Evolutionary conservation across 768 basidiomycete genomes (phyloP).

Genomic region (Tricholoma bakamatsutake): DNA sequence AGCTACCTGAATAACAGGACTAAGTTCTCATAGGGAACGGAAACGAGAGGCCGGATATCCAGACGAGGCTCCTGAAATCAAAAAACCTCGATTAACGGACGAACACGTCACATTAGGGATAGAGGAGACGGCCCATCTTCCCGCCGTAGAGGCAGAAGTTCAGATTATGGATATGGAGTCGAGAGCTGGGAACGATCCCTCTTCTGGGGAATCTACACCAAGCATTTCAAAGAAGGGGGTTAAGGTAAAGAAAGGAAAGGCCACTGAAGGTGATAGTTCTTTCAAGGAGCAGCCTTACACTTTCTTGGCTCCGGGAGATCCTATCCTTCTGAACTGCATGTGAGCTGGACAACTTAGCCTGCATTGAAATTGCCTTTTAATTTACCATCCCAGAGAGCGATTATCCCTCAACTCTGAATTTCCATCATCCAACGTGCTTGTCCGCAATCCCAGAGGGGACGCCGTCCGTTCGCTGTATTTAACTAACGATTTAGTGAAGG

Average conservation of each 20-base stretch:
- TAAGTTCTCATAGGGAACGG: slow-evolving; percentile 26
- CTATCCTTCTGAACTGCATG: slow-evolving; percentile 68
- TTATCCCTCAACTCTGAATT: slow-evolving; percentile 67
- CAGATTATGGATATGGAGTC: slow-evolving; percentile 13
- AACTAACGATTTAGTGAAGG: slow-evolving; percentile 77
- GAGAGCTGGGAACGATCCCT: slow-evolving; percentile 3
- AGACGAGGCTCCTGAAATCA: slow-evolving; percentile 38
- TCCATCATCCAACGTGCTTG: slow-evolving; percentile 72
- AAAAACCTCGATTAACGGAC: slow-evolving; percentile 40
- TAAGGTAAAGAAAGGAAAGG: slow-evolving; percentile 13
- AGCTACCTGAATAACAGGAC: not conserved
- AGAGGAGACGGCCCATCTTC: not conserved
- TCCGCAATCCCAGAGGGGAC: slow-evolving; percentile 75
- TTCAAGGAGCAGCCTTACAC: slow-evolving; percentile 94
- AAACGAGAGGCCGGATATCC: slow-evolving; percentile 48
- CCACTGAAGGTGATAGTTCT: slow-evolving; percentile 25
- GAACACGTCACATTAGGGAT: slow-evolving; percentile 9
- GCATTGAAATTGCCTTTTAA: not conserved
- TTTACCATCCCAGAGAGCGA: slow-evolving; percentile 44
- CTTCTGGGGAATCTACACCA: not conserved
- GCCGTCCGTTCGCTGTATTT: slow-evolving; percentile 81
- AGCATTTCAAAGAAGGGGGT: slow-evolving; percentile 13
- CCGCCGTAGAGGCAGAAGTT: slow-evolving; percentile 13
- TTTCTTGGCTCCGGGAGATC: slow-evolving; percentile 67
- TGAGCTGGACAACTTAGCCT: slow-evolving; percentile 28